Base-by-base conservation (phyloP, 2,329 filamentous ascomycete species). In the Colletotrichum chrysophilum region DNA sequence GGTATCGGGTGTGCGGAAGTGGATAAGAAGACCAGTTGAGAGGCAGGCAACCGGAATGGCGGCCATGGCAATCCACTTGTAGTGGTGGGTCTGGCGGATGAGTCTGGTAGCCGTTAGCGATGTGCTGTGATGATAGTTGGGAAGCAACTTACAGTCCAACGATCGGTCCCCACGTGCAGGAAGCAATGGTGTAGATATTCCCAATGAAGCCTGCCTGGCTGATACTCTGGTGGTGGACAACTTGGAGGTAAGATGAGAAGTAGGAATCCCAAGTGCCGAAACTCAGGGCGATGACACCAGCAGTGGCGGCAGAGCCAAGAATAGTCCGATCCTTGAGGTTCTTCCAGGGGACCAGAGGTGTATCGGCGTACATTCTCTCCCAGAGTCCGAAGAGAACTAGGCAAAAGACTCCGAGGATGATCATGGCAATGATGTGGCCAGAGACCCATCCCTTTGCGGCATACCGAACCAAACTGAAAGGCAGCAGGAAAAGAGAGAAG, bases 401-500 rank as follows among this genome's bases (percentile, higher is more conserved):
- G 30, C 66, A 73, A 48, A 74, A 67, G 38, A 71, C 34, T 28
- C 73, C 76, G 12, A 77, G 64, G 9, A 77, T 43, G 16, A 78
- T 76, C 87, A 89, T 88, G 28, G 83, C 79, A 60, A 89, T 84
- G 74, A 90, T 88, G 71, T 84, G 83, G 61, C 80, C 80, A 13
- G 85, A 85, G 55, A 82, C 81, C 87, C 87, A 89, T 4, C 76
- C 77, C 74, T 86, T 79, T 28, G 84, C 83, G 12, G 86, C 83
- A 65, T 83, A 85, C 6, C 84, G 82, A n/a, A 86, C 86, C 30
- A 93, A 82, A 18, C 87, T 91, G 79, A 93, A 88, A 1, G 91
- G 91, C 4, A 93, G 85, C 24, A 93, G 82, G 78, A 93, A 88
- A 16, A 91, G 80, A 13, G 86, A 84, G 56, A 91, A 85, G 4